Conservation (phyloP, 1,139 yeast species). For the Lodderomyces parapsilosis region DNA sequence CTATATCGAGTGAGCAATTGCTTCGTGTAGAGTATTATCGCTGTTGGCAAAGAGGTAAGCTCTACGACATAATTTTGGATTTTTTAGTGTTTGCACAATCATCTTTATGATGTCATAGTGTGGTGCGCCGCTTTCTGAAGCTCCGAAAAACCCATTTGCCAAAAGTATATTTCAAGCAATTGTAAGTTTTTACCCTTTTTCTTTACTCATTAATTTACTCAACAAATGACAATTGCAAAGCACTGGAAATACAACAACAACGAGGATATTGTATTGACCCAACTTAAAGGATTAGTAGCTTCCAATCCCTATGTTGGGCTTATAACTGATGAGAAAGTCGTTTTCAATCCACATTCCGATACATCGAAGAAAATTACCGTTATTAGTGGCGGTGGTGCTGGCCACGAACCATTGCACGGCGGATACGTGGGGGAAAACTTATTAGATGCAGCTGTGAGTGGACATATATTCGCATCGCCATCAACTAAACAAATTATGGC, state of each 20-base stretch:
- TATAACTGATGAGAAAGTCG: constrained; percentile 67
- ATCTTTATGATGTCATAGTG: too few species aligned
- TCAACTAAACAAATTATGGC: constrained; percentile 83
- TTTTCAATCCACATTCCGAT: constrained; percentile 45
- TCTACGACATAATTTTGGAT: too few species aligned
- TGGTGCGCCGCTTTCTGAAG: too few species aligned
- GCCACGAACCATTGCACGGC: constrained; percentile 93
- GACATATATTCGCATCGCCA: constrained; percentile 88
- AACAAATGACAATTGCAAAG: constrained; percentile 30
- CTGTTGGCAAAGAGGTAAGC: too few species aligned
- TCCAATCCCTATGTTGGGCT: constrained; percentile 64
- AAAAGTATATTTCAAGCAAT: too few species aligned
- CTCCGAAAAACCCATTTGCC: too few species aligned
- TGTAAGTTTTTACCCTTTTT: not conserved
- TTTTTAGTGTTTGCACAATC: too few species aligned
- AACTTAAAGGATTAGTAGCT: constrained; percentile 66
- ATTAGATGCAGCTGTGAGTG: constrained; percentile 85
- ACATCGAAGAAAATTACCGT: constrained; percentile 58
- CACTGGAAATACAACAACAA: constrained; percentile 50
- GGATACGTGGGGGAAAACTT: constrained; percentile 86
- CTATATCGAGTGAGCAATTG: too few species aligned
- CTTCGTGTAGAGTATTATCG: too few species aligned
- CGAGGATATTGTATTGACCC: constrained; percentile 62
- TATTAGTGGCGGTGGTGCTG: constrained; percentile 92
- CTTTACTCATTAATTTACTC: too few species aligned